Evolutionary conservation across 805 yeast species (phyloP).

Genomic region (Spathaspora hagerdaliae): DNA sequence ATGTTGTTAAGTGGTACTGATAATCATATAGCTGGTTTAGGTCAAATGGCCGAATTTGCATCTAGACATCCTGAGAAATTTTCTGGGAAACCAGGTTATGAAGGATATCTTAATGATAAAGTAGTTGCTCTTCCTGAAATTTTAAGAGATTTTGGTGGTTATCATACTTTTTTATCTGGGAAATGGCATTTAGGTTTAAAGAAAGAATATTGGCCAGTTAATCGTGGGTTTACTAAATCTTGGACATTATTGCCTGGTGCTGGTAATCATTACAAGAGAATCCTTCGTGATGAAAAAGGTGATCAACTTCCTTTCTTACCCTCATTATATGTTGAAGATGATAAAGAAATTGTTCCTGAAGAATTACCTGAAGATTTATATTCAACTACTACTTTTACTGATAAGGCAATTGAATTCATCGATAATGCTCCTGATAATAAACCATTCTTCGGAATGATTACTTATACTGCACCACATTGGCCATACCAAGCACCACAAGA

Average conservation of each 20-base stretch:
- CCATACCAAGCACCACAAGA: constrained; percentile 58
- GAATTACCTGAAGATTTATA: constrained; percentile 46
- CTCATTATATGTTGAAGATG: constrained; percentile 39
- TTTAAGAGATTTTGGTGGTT: constrained; percentile 42
- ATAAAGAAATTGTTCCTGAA: constrained; percentile 29
- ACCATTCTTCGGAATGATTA: constrained; percentile 52
- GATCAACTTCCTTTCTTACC: constrained; percentile 31
- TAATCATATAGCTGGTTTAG: constrained; percentile 57
- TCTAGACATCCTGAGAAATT: constrained; percentile 33
- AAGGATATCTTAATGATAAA: constrained; percentile 47
- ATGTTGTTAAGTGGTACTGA: constrained; percentile 60
- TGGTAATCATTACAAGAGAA: constrained; percentile 51
- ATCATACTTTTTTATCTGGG: constrained; percentile 50
- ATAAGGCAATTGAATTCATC: constrained; percentile 37
- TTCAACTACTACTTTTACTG: constrained; percentile 42
- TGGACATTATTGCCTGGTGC: constrained; percentile 53
- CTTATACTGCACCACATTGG: constrained; percentile 68
- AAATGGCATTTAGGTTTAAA: constrained; percentile 59
- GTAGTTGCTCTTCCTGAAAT: constrained; percentile 55
- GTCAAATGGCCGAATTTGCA: constrained; percentile 52
- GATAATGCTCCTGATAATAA: constrained; percentile 30
- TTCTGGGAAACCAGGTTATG: constrained; percentile 49
- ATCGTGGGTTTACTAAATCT: constrained; percentile 48
- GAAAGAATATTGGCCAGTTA: constrained; percentile 45
- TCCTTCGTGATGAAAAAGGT: constrained; percentile 30